Base-by-base conservation (phyloP, 225 moss, liverwort and hornwort species). In the Marchantia paleacea region DNA sequence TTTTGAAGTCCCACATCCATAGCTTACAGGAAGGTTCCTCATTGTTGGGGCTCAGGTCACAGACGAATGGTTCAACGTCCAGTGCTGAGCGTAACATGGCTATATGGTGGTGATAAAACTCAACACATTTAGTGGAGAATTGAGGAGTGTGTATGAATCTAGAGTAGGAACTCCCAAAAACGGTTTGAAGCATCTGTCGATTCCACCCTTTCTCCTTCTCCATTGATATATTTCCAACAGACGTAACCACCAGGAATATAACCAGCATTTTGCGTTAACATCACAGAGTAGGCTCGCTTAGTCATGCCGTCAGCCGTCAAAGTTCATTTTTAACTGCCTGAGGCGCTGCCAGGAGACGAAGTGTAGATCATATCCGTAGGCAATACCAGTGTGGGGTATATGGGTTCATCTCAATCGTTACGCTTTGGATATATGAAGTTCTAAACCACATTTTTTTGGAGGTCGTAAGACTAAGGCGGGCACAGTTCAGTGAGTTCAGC, bases 361-460 rank as follows among this genome's bases (percentile, higher is more conserved):
- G 47, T 81, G 68, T 78, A 83, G 77, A 19, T 75, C 62, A 78
- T 83, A 75, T 82, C 55, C 55, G 68, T n/a, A 72, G 47, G 74
- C 55, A 14, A 75, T 19, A 72, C n/a, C 55, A 67, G 75, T 73
- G 78, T 81, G 73, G 72, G 72, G 55, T 52, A 77, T 77, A 12
- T 53, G 78, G 54, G 60, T 77, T 76, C 57, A 70, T 50, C 12
- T 76, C 70, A 55, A 58, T 48, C 55, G 14, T 64, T 55, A 28
- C 51, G 26, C 25, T 71, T 50, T 55, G 55, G 78, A 78, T 57
- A 67, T 19, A 57, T 73, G 77, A 77, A 25, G 72, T 19, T 72
- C 53, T 75, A 71, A 79, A 70, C 74, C 78, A 75, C 74, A 58
- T 74, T 74, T 73, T 77, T 72, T 52, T 20, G 48, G 71, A 66